Conservation (phyloP, 768 basidiomycete species). For the Gyrodon lividus region DNA sequence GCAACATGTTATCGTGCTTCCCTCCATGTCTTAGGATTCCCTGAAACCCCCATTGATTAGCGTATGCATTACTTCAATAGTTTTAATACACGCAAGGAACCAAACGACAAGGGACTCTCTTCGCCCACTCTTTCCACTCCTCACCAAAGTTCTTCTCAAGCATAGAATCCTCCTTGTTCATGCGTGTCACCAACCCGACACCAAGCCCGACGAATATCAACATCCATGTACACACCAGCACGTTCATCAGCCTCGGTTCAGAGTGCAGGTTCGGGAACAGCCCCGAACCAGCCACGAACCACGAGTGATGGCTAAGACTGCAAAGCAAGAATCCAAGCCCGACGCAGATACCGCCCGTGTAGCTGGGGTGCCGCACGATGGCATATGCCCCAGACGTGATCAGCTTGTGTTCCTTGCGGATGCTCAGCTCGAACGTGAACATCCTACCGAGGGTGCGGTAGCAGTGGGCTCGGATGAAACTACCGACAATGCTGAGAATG, state of each 20-base stretch:
- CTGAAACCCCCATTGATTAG: background rate
- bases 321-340: constrained; percentile 3
- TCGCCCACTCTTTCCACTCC: constrained; percentile 25
- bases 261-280: background rate
- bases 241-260: background rate
- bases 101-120: constrained; percentile 21
- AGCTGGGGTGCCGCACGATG: constrained; percentile 30
- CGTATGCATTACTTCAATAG: background rate
- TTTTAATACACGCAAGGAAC: constrained; percentile 22
- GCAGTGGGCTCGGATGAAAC: constrained; percentile 3
- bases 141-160: constrained; percentile 26
- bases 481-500: constrained; percentile 3
- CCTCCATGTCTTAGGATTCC: background rate
- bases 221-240: constrained; percentile 1
- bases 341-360: constrained; percentile 7
- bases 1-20: too few species aligned
- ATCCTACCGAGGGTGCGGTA: constrained; percentile 17
- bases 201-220: fast-evolving
- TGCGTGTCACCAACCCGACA: constrained; percentile 7
- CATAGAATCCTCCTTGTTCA: constrained; percentile 30
- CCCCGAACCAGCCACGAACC: constrained; percentile 4
- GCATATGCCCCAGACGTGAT: constrained; percentile 29
- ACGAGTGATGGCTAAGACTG: constrained; percentile 5
- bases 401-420: constrained; percentile 21
- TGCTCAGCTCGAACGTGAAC: constrained; percentile 21